phyloP scores from a whole-genome alignment of 2,329 filamentous ascomycete genomes.

The Aspergillus candidus region DNA sequence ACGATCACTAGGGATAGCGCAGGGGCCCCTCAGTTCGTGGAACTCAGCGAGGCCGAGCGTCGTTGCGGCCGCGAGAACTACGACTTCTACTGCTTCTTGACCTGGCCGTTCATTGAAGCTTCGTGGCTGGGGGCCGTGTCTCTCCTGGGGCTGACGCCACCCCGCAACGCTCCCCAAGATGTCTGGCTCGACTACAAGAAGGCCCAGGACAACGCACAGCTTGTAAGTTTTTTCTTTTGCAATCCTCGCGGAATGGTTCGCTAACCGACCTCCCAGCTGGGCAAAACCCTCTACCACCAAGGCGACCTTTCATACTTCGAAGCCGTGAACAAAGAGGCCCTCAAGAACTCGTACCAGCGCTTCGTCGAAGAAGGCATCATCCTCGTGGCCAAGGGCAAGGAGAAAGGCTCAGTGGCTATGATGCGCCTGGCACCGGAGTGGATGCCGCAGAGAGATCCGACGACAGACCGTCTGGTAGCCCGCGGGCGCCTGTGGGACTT shows the following conservation, averaged over 20 bases:
- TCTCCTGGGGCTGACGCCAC: constrained; percentile 78
- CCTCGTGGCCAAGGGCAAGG: constrained; percentile 62
- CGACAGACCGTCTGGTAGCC: constrained; percentile 57
- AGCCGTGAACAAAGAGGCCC: constrained; percentile 94
- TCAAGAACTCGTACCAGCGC: constrained; percentile 84
- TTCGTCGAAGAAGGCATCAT: constrained; percentile 91
- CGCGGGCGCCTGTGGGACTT: constrained; percentile 85
- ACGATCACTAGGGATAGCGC: constrained; percentile 54
- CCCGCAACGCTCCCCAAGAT: constrained; percentile 52
- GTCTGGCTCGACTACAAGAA: constrained; percentile 73
- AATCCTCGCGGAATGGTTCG: too few relatives aligned
- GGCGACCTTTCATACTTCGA: constrained; percentile 96
- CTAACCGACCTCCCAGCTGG: constrained; percentile 52
- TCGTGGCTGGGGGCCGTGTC: constrained; percentile 87
- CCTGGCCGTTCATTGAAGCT: constrained; percentile 97
- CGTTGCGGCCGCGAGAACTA: constrained; percentile 82
- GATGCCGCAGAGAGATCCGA: constrained; percentile 60
- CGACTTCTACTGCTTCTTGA: constrained; percentile 97
- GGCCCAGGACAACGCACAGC: constrained; percentile 73
- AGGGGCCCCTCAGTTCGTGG: constrained; percentile 57
- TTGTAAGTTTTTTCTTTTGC: constrained; percentile 48
- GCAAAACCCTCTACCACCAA: constrained; percentile 96
- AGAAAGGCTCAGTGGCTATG: constrained; percentile 34
- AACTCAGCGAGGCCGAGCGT: constrained; percentile 70
- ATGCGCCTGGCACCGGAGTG: constrained; percentile 69